These are phyloP conservation scores for Straminergon stramineum DNA, from an alignment of 225 moss, liverwort and hornwort species.

Conservation along the genomic window DNA sequence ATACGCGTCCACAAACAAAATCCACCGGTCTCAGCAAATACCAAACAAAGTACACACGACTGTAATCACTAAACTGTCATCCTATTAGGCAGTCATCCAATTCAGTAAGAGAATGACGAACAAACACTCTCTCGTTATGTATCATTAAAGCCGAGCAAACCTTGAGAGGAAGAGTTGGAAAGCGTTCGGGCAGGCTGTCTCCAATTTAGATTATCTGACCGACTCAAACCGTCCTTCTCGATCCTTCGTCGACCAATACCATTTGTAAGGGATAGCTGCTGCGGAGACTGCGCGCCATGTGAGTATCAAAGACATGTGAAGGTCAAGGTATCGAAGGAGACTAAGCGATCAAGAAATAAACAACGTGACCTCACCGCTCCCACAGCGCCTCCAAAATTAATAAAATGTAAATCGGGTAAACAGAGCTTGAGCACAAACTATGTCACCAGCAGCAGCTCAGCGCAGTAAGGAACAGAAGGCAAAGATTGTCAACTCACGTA, in stretches of 20 bases:
- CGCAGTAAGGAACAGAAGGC: no score
- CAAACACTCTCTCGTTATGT: background rate
- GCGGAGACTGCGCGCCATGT: background rate
- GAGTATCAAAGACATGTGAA: background rate
- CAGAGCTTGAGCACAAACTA: background rate
- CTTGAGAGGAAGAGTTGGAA: slow-evolving; percentile 15
- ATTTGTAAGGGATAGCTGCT: slow-evolving; percentile 6
- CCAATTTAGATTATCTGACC: slow-evolving; percentile 27
- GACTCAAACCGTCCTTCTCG: slow-evolving; percentile 24
- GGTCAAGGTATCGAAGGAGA: background rate
- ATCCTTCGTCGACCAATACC: slow-evolving; percentile 27
- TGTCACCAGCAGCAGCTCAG: background rate
- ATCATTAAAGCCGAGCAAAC: background rate
- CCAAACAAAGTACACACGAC: background rate
- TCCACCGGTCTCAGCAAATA: background rate
- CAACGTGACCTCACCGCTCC: background rate
- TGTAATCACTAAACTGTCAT: background rate
- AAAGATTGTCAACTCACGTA: background rate
- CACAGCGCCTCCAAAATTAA: background rate
- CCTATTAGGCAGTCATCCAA: background rate
- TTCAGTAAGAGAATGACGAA: background rate
- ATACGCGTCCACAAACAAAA: background rate
- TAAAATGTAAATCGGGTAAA: background rate
- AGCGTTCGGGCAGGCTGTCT: slow-evolving; percentile 15
- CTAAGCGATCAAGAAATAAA: background rate